Percentiles rank a stretch among this genome's conserved stretches.
Conservation (phyloP, 768 basidiomycete genomes). For the Boletus tylopilopsis region DNA sequence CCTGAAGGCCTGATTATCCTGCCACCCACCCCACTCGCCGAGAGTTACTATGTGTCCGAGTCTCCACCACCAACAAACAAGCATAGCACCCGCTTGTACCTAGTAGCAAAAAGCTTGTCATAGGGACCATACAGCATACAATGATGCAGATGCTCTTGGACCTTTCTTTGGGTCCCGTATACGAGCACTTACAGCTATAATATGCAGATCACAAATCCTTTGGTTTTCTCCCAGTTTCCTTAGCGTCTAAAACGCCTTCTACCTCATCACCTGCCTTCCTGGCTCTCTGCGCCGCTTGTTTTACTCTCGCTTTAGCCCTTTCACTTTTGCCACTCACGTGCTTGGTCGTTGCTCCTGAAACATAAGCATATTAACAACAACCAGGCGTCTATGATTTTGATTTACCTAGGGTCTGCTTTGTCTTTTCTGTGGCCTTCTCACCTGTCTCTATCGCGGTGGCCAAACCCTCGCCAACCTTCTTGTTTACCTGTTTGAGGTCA, state of each 20-base stretch:
- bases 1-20: too few relatives aligned
- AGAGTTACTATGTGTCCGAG: too few relatives aligned
- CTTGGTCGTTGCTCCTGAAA: neutral
- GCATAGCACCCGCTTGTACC: too few relatives aligned
- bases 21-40: too few relatives aligned
- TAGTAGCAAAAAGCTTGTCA: too few relatives aligned
- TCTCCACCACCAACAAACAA: too few relatives aligned
- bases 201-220: conserved; percentile 1
- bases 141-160: too few relatives aligned
- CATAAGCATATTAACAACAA: neutral
- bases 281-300: too few relatives aligned
- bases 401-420: conserved; percentile 36
- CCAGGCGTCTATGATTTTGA: neutral
- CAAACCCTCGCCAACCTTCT: conserved; percentile 36
- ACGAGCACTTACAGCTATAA: neutral
- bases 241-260: conserved; percentile 12
- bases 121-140: too few relatives aligned
- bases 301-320: too few relatives aligned
- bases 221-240: conserved; percentile 19
- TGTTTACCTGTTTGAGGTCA: conserved; percentile 34
- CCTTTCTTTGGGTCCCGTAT: neutral
- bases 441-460: conserved; percentile 41
- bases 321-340: neutral
- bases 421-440: conserved; percentile 36
- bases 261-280: conserved; percentile 3